Evolutionary conservation across 192 early-diverging fungal genomes (phyloP), one percentile per base, ranked within the genome.

Genomic region (Lobosporangium transversale): DNA sequence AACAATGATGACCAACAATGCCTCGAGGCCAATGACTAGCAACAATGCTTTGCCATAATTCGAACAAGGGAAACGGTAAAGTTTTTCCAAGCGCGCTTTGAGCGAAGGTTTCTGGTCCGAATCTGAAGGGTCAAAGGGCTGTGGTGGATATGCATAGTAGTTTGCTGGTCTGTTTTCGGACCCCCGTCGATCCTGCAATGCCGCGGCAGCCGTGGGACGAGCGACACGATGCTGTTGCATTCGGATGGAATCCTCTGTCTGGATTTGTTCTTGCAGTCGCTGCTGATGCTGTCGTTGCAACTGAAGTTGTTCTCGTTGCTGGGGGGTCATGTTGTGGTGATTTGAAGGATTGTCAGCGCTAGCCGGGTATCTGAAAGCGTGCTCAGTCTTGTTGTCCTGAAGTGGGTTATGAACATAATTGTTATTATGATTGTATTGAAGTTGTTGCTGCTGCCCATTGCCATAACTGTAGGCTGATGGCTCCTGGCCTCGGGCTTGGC

Each of bases 151-250:
- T 0, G 65, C 50, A 18, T 66, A 56, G 17, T 57, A 36, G 40
- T 66, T 48, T 50, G 29, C 40, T 1, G 71, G 53, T 47, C 67
- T 76, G 23, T 62, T 35, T 33, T 76, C 58, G 1, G 29, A 27
- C 7, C 35, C 27, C 29, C 58, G 24, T 9, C 24, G n/a, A 20
- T 71, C 69, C 14, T 71, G 59, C 15, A 62, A 24, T 26, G 56
- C 45, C 6, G 47, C 21, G 17, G 66, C 31, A 9, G 66, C 66
- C 1, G 45, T 44, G 2, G 60, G 60, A 24, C 73, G 52, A 2
- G 73, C 73, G 24, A 62, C 65, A n/a, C 73, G 58, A 40, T 76
- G 59, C n/a, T 76, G 73, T 3, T 76, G 58, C 56, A 65, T 54
- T 26, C 60, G 33, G 31, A 65, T 40, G 9, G 51, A 47, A 4